Conservation (phyloP, 257 asterid species). For the Solanum bulbocastanum region DNA sequence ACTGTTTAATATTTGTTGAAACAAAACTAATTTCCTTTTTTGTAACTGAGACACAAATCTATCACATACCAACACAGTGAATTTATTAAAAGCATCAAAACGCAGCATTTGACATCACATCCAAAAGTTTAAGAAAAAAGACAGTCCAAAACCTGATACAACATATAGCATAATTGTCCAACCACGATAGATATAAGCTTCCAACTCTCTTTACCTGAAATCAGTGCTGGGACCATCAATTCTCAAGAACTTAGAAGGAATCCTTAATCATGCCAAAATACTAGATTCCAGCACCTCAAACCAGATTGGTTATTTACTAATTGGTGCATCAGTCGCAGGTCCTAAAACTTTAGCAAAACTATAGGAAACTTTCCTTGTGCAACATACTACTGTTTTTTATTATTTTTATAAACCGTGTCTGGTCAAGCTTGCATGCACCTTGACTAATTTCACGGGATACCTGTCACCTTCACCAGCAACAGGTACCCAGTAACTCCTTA, state of each 20-base stretch:
- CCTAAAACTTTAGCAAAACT: not conserved
- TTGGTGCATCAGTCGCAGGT: not conserved
- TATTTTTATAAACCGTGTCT: not conserved
- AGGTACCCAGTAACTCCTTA: not conserved
- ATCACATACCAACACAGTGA: not conserved
- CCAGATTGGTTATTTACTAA: not conserved
- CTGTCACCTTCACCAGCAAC: not conserved
- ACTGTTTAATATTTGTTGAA: not conserved
- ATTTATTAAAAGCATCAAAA: not conserved
- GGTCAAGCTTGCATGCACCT: not conserved
- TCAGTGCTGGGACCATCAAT: not conserved
- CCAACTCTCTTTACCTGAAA: not conserved
- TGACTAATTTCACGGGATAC: not conserved
- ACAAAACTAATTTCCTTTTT: not conserved
- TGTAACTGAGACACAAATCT: not conserved
- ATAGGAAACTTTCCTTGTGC: not conserved
- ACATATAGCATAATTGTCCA: not conserved
- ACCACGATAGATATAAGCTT: not conserved
- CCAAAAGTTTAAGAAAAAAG: not conserved
- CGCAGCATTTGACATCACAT: not conserved
- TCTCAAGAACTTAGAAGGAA: not conserved
- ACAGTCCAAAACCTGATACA: not conserved
- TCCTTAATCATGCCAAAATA: not conserved
- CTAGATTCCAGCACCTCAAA: not conserved
- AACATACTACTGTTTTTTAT: not conserved